Evolutionary conservation across 768 basidiomycete genomes (phyloP), one percentile per base, ranked within the genome.

Genomic region (Scleroderma bovista): DNA sequence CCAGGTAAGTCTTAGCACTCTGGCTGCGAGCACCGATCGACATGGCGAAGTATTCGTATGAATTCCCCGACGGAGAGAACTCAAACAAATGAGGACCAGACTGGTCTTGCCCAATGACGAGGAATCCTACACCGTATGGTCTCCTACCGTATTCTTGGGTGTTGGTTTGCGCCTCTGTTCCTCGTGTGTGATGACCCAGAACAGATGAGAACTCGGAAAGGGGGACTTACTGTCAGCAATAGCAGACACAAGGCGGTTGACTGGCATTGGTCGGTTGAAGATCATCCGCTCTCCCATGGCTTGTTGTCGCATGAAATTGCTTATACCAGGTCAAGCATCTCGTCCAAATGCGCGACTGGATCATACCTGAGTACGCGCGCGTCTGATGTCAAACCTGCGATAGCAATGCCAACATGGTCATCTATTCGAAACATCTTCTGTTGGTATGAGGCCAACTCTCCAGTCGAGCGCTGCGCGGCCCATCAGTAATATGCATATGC

Each of bases 401-500:
- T 98, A 44, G 94, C 95, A 62, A 99, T 93, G n/a, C 96, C 96
- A 59, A 96, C 85, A 72, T 99, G 96, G 69, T 98, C 93, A 64
- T 99, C 96, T 83, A 99, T 95, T 63, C 93, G 80, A 70, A 95
- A 96, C 86, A 98, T 89, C 79, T 99, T 98, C 75, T 98, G 94
- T 67, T 99, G 96, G 77, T 98, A 98, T n/a, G 91, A 92, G 15
- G 96, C 94, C 46, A 99, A 79, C 68, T 98, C 95, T 52, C 96
- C 96, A 13, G 93, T 94, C 24, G 96, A 98, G 69, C 95, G 82
- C 96, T 99, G 44, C n/a, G 39, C 15, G 37, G 17, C n/a, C n/a
- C 16, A 37, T 53, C 33, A 31, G 57, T 42, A 60, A 37, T 37
- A 49, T 39, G 44, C 19, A 20, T 33, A 39, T 5, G 11, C 20